Evolutionary conservation across 208 protist genomes (phyloP).

Genomic region (Leishmania gerbilli): DNA sequence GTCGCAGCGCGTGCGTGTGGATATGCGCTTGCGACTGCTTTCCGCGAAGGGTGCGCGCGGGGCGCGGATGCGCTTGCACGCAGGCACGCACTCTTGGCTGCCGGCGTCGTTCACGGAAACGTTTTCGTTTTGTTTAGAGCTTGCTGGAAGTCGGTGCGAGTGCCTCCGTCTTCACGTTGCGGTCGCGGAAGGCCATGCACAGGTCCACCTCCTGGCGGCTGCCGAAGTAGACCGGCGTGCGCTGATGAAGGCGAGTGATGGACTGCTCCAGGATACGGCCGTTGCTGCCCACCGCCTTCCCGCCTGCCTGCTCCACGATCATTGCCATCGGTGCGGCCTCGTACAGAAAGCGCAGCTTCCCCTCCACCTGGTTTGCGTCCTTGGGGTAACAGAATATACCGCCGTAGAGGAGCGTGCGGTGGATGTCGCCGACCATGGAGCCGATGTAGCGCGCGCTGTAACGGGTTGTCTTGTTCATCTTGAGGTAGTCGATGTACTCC

Average conservation of each 20-base stretch:
- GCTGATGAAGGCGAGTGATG: conserved; percentile 91
- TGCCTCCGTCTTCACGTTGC: background rate
- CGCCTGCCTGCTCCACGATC: conserved; percentile 91
- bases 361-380: conserved; percentile 90
- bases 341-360: conserved; percentile 98
- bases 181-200: conserved; percentile 75
- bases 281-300: conserved; percentile 81
- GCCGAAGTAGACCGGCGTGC: conserved; percentile 92
- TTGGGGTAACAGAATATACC: conserved; percentile 98
- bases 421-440: conserved; percentile 98
- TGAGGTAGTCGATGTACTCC: conserved; percentile 73
- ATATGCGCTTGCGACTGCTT: background rate
- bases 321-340: conserved; percentile 95
- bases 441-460: conserved; percentile 92
- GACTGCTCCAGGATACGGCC: conserved; percentile 84
- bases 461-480: conserved; percentile 56
- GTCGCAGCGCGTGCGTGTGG: background rate
- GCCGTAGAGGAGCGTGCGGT: conserved; percentile 98
- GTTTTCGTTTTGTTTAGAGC: conserved; percentile 31
- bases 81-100: conserved; percentile 2
- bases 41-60: background rate
- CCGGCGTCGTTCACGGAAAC: background rate
- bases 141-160: conserved; percentile 32
- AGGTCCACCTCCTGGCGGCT: conserved; percentile 86
- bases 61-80: background rate